Percentiles rank a stretch among this genome's conserved stretches.
These are phyloP conservation scores for Sporothrix pseudoabietina DNA, from an alignment of 2,329 filamentous ascomycete species.

Conservation along the genomic window DNA sequence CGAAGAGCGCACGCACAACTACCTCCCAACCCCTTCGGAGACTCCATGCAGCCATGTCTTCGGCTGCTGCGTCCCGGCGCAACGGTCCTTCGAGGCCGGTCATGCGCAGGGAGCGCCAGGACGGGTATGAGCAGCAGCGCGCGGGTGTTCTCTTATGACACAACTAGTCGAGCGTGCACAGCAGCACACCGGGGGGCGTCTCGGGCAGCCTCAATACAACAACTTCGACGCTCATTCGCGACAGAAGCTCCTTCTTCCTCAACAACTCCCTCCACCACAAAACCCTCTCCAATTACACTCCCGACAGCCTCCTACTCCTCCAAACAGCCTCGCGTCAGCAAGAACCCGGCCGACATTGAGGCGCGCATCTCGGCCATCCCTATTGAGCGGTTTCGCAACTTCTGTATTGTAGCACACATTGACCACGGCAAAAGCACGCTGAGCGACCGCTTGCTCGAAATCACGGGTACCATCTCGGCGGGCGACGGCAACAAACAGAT, in stretches of 20 bases:
- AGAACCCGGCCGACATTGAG: slow-evolving; percentile 49
- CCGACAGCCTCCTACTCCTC: background rate
- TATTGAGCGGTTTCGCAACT: slow-evolving; percentile 83
- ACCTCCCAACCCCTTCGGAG: slow-evolving; percentile 32
- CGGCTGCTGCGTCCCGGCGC: slow-evolving; percentile 38
- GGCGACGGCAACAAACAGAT: slow-evolving; percentile 89
- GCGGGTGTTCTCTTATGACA: background rate
- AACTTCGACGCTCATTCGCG: background rate
- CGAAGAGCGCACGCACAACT: background rate
- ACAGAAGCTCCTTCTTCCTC: background rate
- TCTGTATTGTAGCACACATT: slow-evolving; percentile 98
- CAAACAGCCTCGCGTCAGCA: slow-evolving; percentile 26
- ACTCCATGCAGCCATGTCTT: slow-evolving; percentile 44
- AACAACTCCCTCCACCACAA: background rate
- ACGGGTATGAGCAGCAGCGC: background rate
- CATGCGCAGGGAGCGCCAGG: slow-evolving; percentile 4
- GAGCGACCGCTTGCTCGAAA: slow-evolving; percentile 86
- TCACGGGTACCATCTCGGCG: slow-evolving; percentile 87
- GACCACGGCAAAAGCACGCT: slow-evolving; percentile 98
- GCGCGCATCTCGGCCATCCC: slow-evolving; percentile 71
- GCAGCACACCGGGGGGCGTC: background rate
- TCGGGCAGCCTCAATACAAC: background rate
- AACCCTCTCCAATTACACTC: background rate
- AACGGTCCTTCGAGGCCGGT: slow-evolving; percentile 10
- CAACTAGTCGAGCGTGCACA: no score